A percentile compares a stretch with the other conserved stretches of the same genome.
Evolutionary conservation across 192 early-diverging fungal species (phyloP).

Genomic region (Backusella sp.): DNA sequence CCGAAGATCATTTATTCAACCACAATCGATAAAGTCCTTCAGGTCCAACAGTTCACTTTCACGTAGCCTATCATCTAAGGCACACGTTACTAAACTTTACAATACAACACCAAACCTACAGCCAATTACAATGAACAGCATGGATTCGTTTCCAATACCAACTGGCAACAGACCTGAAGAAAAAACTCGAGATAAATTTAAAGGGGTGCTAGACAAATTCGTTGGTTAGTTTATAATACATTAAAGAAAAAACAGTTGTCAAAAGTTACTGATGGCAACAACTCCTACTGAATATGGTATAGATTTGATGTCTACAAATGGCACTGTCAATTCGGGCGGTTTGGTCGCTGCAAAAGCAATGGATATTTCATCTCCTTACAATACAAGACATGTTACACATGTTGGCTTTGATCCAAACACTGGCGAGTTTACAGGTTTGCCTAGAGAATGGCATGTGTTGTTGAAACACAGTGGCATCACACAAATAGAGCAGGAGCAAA

Average conservation of each 20-base stretch:
- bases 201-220: conserved; percentile 52
- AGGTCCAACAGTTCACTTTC: conserved; percentile 12
- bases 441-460: conserved; percentile 90
- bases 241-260: background rate
- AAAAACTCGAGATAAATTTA: conserved; percentile 26
- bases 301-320: background rate
- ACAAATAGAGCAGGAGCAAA: conserved; percentile 86
- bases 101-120: conserved; percentile 11
- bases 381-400: conserved; percentile 95
- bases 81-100: conserved; percentile 20
- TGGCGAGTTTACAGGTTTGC: conserved; percentile 93
- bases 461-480: conserved; percentile 92
- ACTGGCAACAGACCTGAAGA: background rate
- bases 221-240: conserved; percentile 43
- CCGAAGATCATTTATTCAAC: background rate
- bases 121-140: background rate
- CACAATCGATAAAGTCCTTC: background rate
- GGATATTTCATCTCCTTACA: conserved; percentile 94
- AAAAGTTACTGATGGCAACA: background rate
- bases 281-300: background rate
- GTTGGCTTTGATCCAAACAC: conserved; percentile 96
- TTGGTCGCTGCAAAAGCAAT: conserved; percentile 38
- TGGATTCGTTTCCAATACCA: background rate
- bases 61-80: conserved; percentile 14
- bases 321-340: background rate